Conservation (phyloP, 257 asterid species). For the Solanum pinnatisectum region DNA sequence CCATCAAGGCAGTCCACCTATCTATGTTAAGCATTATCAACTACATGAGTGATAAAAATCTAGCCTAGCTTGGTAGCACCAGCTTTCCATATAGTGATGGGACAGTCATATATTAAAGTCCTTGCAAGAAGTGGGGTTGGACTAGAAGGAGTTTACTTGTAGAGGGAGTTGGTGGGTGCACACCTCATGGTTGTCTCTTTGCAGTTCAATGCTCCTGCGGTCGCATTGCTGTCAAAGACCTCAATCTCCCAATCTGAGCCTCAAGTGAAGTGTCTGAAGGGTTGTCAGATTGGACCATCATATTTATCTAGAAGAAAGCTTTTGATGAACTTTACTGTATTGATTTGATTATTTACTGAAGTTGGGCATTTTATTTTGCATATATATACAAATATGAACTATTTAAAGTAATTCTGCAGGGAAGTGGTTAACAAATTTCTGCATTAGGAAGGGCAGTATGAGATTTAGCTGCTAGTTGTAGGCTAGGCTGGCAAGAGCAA, state of each 20-base stretch:
- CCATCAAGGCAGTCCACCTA: not conserved
- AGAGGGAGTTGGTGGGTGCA: not conserved
- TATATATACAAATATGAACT: not conserved
- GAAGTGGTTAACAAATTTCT: constrained; percentile 57
- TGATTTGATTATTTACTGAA: not conserved
- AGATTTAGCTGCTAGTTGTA: constrained; percentile 84
- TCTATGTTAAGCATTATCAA: not conserved
- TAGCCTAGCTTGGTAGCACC: not conserved
- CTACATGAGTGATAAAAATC: not conserved
- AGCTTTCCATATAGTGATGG: not conserved
- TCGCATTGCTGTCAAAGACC: not conserved
- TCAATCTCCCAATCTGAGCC: not conserved
- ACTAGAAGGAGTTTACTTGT: not conserved
- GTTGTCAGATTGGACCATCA: not conserved
- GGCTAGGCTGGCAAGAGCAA: constrained; percentile 91
- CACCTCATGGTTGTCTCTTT: not conserved
- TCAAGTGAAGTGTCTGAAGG: not conserved
- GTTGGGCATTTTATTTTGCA: not conserved
- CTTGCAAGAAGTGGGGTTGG: not conserved
- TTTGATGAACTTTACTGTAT: not conserved
- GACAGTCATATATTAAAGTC: not conserved
- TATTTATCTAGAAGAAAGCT: not conserved
- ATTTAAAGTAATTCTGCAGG: constrained; percentile 23
- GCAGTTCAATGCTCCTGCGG: not conserved
- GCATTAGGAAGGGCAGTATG: constrained; percentile 72